A percentile compares a stretch with the other conserved stretches of the same genome.
Evolutionary conservation across 176 grass and related monocot species (phyloP).

Genomic region (Bonia amplexicaulis): DNA sequence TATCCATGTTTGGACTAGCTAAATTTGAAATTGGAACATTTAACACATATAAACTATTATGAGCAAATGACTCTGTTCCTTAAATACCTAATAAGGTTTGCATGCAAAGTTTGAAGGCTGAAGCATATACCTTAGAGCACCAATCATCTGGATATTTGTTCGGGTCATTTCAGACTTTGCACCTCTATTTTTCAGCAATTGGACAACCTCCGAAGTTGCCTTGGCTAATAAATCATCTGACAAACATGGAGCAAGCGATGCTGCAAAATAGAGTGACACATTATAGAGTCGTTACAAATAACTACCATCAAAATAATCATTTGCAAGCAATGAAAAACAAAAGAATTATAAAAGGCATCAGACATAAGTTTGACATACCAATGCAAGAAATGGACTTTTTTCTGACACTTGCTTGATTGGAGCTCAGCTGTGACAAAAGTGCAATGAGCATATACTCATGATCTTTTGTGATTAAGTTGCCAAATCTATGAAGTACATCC

Average conservation of each 20-base stretch:
- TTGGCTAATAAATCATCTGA: conserved; percentile 92
- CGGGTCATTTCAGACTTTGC: conserved; percentile 77
- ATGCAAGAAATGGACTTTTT: conserved; percentile 96
- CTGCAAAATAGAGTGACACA: conserved; percentile 31
- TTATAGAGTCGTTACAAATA: not conserved
- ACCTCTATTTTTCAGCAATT: conserved; percentile 67
- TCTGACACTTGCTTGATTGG: conserved; percentile 80
- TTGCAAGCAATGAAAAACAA: not conserved
- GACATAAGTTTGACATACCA: conserved; percentile 36
- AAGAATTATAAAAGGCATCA: not conserved
- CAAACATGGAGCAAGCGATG: conserved; percentile 86
- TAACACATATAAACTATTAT: not conserved
- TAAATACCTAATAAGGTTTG: not conserved
- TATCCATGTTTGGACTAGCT: not conserved
- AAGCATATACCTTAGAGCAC: conserved; percentile 82
- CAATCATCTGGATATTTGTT: conserved; percentile 99
- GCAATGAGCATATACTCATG: conserved; percentile 72
- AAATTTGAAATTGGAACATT: not conserved
- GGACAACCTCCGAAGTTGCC: conserved; percentile 69
- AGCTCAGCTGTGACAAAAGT: conserved; percentile 74
- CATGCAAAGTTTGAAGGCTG: not conserved
- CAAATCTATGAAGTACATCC: conserved; percentile 87
- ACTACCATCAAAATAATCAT: not conserved
- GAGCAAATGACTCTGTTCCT: no score
- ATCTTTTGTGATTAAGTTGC: conserved; percentile 78